These are phyloP conservation scores for Geotrichum macrosporum DNA, from an alignment of 1,139 yeast genomes.

Conservation along the genomic window DNA sequence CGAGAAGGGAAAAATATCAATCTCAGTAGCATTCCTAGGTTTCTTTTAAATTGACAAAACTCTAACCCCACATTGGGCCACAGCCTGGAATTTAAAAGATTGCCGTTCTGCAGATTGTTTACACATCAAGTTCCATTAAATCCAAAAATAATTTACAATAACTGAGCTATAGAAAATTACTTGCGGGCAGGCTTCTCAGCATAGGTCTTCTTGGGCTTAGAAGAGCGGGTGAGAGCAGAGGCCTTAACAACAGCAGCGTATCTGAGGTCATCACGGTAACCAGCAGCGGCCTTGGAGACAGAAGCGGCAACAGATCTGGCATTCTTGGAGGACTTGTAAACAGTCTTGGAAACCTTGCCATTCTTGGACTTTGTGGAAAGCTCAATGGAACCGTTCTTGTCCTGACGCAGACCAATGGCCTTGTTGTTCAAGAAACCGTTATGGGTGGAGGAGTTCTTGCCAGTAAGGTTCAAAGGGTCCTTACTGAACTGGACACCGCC, in stretches of 20 bases:
- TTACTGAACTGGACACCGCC: slow-evolving; percentile 44
- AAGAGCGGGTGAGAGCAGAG: slow-evolving; percentile 43
- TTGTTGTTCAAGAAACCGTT: slow-evolving; percentile 48
- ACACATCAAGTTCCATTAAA: slow-evolving; percentile 8
- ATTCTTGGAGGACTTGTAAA: slow-evolving; percentile 44
- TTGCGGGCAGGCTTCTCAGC: slow-evolving; percentile 26
- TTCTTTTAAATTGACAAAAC: too few relatives aligned
- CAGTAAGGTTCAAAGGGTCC: slow-evolving; percentile 49
- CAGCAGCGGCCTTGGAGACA: slow-evolving; percentile 44
- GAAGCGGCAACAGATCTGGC: slow-evolving; percentile 45
- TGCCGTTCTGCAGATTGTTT: too few relatives aligned
- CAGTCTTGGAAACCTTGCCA: slow-evolving; percentile 39
- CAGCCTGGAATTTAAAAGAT: too few relatives aligned
- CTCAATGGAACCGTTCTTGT: slow-evolving; percentile 41
- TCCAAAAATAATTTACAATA: slow-evolving; percentile 1
- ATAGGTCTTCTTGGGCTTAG: slow-evolving; percentile 40
- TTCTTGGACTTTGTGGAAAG: slow-evolving; percentile 43
- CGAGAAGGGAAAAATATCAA: neutral
- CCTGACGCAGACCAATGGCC: slow-evolving; percentile 43
- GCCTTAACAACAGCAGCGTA: slow-evolving; percentile 46
- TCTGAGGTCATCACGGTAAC: slow-evolving; percentile 48
- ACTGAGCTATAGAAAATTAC: slow-evolving; percentile 17
- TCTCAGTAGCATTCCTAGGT: too few relatives aligned
- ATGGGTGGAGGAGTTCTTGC: slow-evolving; percentile 44
- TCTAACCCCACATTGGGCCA: too few relatives aligned